Evolutionary conservation across 345 rosid species (phyloP), one percentile per base, ranked within the genome.

Genomic region (Gossypium mustelinum): DNA sequence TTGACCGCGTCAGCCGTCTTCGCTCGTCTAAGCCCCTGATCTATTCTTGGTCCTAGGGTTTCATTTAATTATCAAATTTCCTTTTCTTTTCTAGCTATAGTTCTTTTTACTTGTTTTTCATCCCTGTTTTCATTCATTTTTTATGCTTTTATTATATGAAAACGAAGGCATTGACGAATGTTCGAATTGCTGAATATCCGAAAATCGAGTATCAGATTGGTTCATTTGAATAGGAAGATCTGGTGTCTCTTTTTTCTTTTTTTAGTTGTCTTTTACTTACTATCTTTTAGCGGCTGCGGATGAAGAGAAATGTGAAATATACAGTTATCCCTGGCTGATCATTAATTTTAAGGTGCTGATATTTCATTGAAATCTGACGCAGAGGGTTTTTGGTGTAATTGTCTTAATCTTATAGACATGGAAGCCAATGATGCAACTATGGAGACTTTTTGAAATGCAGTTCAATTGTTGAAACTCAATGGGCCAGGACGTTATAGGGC

Each of bases 141-240:
- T 34, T 34, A 2, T 11, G 1, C 7, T 62, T 5, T 1, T 14
- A 1, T 29, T 62, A 16, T 4, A 16, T 62, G 20, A 14, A 39
- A 63, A 9, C 8, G 44, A 79, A 59, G 79, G 75, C 63, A 82
- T 75, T 80, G 87, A 82, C 1, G 87, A 84, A 79, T 14, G 22
- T 55, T 51, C 41, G 55, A 71, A 11, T 72, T 8, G 48, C 41
- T 75, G 85, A 83, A 75, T 73, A n/a, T 81, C 56, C 77, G 52
- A 39, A 45, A 18, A 60, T 66, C 29, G 80, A 48, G 84, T 75
- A 24, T 66, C n/a, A 11, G 86, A 82, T 76, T 79, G 63, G 13
- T 22, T 43, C 16, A 25, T 64, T 62, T 81, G 81, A 70, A 80
- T 83, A 84, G 86, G 87, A 84, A 86, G 89, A 86, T 84, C 87